Evolutionary conservation across 2,329 filamentous ascomycete species (phyloP).

Genomic region (Grosmannia clavigera): DNA sequence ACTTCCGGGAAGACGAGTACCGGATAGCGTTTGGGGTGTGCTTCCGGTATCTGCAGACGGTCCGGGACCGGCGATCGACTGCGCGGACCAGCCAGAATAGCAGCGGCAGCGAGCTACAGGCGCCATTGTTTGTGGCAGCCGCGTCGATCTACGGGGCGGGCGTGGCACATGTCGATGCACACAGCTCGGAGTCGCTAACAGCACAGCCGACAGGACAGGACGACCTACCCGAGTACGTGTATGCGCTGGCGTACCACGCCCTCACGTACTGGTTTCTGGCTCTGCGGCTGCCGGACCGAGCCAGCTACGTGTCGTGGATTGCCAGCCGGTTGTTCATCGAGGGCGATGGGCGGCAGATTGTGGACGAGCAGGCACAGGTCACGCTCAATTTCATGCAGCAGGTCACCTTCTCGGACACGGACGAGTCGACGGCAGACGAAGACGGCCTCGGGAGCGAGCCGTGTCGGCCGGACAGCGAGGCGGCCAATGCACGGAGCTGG

Average conservation of each 20-base stretch:
- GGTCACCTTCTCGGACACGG: conserved; percentile 72
- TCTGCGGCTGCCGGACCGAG: conserved; percentile 70
- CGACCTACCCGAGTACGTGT: conserved; percentile 85
- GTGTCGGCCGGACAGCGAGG: conserved; percentile 45
- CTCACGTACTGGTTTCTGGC: conserved; percentile 96
- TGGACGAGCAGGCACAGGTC: conserved; percentile 87
- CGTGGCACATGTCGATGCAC: background rate
- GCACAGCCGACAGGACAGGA: conserved; percentile 34
- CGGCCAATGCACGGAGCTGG: conserved; percentile 48
- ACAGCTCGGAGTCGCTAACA: conserved; percentile 14
- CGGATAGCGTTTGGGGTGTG: conserved; percentile 92
- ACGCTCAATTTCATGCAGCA: conserved; percentile 93
- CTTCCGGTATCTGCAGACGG: conserved; percentile 84
- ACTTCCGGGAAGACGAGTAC: conserved; percentile 85
- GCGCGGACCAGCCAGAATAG: conserved; percentile 27
- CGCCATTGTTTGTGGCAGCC: background rate
- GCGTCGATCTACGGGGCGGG: background rate
- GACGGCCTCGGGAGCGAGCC: conserved; percentile 30
- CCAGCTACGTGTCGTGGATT: conserved; percentile 81
- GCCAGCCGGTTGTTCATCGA: conserved; percentile 76
- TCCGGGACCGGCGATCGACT: conserved; percentile 51
- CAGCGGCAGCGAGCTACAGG: background rate
- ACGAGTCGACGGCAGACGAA: conserved; percentile 49
- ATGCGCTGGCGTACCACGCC: conserved; percentile 85
- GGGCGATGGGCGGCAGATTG: conserved; percentile 56